phyloP scores from a whole-genome alignment of 345 rosid genomes.

The Populus deltoides region DNA sequence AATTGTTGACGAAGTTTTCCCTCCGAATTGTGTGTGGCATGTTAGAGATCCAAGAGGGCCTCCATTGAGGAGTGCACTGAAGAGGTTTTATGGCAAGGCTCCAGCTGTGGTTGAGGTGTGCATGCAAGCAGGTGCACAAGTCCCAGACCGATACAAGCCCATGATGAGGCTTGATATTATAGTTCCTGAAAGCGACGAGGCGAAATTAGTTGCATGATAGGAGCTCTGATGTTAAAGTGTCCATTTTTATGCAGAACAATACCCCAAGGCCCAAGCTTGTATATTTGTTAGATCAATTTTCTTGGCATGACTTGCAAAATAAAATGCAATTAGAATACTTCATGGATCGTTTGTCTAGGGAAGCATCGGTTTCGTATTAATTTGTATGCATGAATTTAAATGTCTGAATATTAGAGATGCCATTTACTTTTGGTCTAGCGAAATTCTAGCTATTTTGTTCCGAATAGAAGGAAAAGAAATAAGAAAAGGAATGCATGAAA shows the following conservation, averaged over 20 bases:
- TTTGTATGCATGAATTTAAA: too few species aligned
- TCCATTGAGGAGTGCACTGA: conserved; percentile 54
- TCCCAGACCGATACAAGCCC: conserved; percentile 62
- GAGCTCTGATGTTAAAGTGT: not conserved
- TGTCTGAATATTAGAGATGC: too few species aligned
- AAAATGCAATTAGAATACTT: not conserved
- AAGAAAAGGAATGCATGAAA: too few species aligned
- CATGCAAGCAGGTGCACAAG: conserved; percentile 67
- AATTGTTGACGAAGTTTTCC: conserved; percentile 62
- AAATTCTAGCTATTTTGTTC: too few species aligned
- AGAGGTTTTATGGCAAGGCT: conserved; percentile 79
- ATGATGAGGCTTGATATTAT: conserved; percentile 97
- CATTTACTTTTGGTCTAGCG: too few species aligned
- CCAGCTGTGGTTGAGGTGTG: conserved; percentile 83
- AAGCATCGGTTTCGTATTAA: not conserved
- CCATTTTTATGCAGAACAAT: not conserved
- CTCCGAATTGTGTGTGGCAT: conserved; percentile 81
- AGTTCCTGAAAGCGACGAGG: conserved; percentile 72
- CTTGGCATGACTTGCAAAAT: not conserved
- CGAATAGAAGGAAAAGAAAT: too few species aligned
- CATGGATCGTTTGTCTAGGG: not conserved
- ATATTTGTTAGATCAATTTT: not conserved
- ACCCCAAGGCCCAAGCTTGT: not conserved
- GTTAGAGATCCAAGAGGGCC: conserved; percentile 62
- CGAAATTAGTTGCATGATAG: conserved; percentile 50